Conservation (phyloP, 1,284 basidiomycete species). For the Neolentinus lepideus region DNA sequence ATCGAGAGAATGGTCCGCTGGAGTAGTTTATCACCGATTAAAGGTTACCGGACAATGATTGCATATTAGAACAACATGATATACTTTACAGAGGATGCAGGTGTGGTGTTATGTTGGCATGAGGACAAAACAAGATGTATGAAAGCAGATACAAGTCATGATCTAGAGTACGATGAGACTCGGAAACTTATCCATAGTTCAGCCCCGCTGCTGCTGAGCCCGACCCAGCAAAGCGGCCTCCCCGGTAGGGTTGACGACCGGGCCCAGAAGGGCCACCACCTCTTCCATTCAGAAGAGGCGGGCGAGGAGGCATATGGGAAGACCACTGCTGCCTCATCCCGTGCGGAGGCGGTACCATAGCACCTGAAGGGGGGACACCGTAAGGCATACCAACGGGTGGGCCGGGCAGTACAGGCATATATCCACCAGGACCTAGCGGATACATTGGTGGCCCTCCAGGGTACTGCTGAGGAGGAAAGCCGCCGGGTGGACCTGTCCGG, state of each 20-base stretch:
- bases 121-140: background rate
- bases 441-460: constrained; percentile 6
- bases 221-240: constrained; percentile 12
- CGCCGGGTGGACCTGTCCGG: constrained; percentile 17
- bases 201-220: constrained; percentile 10
- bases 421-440: constrained; percentile 10
- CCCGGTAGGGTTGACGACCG: constrained; percentile 12
- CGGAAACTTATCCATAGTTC: constrained; percentile 23
- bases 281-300: constrained; percentile 15
- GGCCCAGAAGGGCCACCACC: constrained; percentile 10
- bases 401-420: constrained; percentile 5
- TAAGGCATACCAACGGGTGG: constrained; percentile 6
- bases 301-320: constrained; percentile 19
- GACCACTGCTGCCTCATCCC: constrained; percentile 12
- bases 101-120: background rate
- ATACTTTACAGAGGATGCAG: background rate
- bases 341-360: constrained; percentile 13
- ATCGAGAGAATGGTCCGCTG: background rate
- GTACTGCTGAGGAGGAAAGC: background rate
- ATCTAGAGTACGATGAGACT: background rate
- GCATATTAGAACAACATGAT: background rate
- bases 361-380: constrained; percentile 5
- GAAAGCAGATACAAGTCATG: background rate
- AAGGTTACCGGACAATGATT: background rate
- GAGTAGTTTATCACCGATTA: no score